These are phyloP conservation scores for Apiospora rasikravindrae DNA, from an alignment of 2,329 filamentous ascomycete genomes.

Conservation along the genomic window DNA sequence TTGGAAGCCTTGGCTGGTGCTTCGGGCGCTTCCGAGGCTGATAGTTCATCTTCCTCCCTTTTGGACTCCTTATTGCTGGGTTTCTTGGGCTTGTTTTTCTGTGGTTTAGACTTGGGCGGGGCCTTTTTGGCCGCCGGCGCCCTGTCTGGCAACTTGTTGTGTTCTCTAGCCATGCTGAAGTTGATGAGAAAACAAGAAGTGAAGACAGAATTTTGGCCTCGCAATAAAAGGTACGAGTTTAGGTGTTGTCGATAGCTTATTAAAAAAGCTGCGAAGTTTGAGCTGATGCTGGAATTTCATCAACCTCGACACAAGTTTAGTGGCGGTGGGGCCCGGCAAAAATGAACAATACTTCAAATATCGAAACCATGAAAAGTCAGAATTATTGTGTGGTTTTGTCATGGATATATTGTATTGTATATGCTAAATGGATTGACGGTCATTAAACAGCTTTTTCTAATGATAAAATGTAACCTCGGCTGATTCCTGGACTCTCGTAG, in stretches of 20 bases:
- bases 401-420: not conserved
- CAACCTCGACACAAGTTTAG: constrained; percentile 4
- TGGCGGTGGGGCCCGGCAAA: constrained; percentile 15
- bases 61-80: not conserved
- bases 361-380: not conserved
- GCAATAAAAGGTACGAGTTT: not conserved
- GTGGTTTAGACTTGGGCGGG: not conserved
- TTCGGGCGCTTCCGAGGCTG: not conserved
- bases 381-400: not conserved
- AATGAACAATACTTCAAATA: constrained; percentile 1
- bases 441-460: too few species aligned
- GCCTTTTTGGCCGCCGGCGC: constrained; percentile 6
- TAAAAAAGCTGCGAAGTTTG: not conserved
- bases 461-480: constrained; percentile 59
- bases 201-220: not conserved
- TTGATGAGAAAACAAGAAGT: not conserved
- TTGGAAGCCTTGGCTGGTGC: not conserved
- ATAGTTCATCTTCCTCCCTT: not conserved
- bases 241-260: not conserved
- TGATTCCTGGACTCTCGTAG: constrained; percentile 61
- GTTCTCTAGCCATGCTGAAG: not conserved
- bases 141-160: constrained; percentile 2
- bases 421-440: not conserved
- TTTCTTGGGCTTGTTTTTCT: constrained; percentile 8
- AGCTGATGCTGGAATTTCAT: not conserved